Evolutionary conservation across 352 stramenopile species (phyloP).

Genomic region (Globisporangium okanoganense): DNA sequence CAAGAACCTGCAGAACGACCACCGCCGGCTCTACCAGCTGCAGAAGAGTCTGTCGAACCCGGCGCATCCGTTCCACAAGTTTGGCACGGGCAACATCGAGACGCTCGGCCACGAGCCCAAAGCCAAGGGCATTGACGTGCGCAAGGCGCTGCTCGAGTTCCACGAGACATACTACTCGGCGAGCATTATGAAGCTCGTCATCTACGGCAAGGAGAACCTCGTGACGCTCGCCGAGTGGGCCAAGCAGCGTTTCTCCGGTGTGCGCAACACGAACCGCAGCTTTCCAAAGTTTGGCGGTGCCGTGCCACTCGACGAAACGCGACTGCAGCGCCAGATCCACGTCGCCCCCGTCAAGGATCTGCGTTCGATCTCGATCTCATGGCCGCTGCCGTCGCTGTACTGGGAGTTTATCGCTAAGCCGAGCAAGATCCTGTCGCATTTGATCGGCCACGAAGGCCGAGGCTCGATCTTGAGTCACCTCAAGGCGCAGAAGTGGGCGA

Average conservation of each 20-base stretch:
- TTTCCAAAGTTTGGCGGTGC: conserved; percentile 48
- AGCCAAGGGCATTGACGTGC: conserved; percentile 48
- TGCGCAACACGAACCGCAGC: conserved; percentile 67
- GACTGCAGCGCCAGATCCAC: conserved; percentile 40
- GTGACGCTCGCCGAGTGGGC: conserved; percentile 78
- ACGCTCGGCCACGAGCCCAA: conserved; percentile 52
- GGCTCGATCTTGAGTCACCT: conserved; percentile 92
- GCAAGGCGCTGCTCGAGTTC: conserved; percentile 77
- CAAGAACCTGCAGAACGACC: conserved; percentile 96
- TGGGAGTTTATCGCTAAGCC: conserved; percentile 62
- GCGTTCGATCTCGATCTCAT: conserved; percentile 68
- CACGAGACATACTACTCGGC: conserved; percentile 82
- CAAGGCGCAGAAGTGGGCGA: conserved; percentile 76
- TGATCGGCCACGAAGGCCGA: conserved; percentile 92
- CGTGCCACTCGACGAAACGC: conserved; percentile 45
- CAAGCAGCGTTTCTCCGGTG: conserved; percentile 65
- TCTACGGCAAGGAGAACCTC: conserved; percentile 88
- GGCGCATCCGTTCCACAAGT: conserved; percentile 84
- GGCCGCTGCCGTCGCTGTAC: conserved; percentile 50
- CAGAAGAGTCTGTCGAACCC: conserved; percentile 70
- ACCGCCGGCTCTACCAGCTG: conserved; percentile 79
- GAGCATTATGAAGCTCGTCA: conserved; percentile 35
- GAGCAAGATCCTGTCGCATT: conserved; percentile 86
- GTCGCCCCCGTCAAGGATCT: conserved; percentile 69
- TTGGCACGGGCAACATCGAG: conserved; percentile 88